Conservation (phyloP, 1,284 basidiomycete genomes). For the Pseudozyma hubeiensis region DNA sequence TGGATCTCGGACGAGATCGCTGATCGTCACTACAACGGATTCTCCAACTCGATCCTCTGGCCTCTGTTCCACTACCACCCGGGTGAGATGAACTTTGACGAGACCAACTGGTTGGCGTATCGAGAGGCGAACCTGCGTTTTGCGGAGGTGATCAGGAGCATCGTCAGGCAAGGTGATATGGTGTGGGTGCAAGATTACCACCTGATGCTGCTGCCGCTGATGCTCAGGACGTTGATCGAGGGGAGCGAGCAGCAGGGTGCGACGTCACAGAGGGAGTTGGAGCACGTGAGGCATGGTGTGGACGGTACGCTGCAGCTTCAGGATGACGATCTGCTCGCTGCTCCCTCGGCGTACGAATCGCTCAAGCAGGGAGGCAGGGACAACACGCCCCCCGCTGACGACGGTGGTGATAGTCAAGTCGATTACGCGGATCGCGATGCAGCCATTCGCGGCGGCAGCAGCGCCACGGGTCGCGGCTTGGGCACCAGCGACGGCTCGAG, state of each 20-base stretch:
- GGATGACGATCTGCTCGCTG: slow-evolving; percentile 55
- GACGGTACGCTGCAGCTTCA: slow-evolving; percentile 60
- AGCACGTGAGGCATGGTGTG: slow-evolving; percentile 61
- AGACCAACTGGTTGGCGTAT: slow-evolving; percentile 97
- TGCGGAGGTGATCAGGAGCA: slow-evolving; percentile 84
- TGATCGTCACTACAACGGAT: slow-evolving; percentile 96
- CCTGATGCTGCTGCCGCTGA: slow-evolving; percentile 94
- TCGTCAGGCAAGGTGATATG: slow-evolving; percentile 82
- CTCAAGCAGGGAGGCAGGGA: slow-evolving; percentile 2
- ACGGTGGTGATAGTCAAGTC: slow-evolving; percentile 19
- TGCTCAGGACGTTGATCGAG: slow-evolving; percentile 87
- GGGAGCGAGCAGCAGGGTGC: slow-evolving; percentile 70
- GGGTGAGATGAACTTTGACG: slow-evolving; percentile 91
- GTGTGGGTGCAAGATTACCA: slow-evolving; percentile 83
- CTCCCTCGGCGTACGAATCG: slow-evolving; percentile 34
- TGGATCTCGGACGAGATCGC: slow-evolving; percentile 97
- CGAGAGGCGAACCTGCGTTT: slow-evolving; percentile 95
- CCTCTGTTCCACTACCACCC: slow-evolving; percentile 96
- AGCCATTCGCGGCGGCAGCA: slow-evolving; percentile 15
- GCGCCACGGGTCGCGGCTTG: slow-evolving; percentile 39
- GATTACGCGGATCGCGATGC: slow-evolving; percentile 27
- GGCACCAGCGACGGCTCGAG: slow-evolving; percentile 59
- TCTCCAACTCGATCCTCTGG: slow-evolving; percentile 99
- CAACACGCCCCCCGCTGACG: slow-evolving; percentile 21
- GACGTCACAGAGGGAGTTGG: slow-evolving; percentile 60